phyloP scores from a whole-genome alignment of 2,329 filamentous ascomycete species.

The Penicillium sp. region DNA sequence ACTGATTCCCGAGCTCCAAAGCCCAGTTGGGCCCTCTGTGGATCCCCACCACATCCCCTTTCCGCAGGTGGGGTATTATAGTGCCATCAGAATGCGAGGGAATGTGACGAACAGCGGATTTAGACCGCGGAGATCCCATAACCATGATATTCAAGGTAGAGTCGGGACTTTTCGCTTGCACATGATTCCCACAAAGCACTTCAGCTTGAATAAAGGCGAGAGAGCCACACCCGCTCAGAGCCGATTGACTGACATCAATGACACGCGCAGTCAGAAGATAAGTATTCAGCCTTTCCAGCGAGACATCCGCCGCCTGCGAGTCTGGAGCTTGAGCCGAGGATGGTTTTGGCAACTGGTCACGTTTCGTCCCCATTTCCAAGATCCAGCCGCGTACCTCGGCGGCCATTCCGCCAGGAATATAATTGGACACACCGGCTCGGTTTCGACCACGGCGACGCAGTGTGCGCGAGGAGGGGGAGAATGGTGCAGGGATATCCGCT shows the following conservation, averaged over 20 bases:
- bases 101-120: neutral
- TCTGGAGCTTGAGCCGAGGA: neutral
- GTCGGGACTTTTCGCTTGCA: neutral
- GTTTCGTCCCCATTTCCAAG: slow-evolving; percentile 36
- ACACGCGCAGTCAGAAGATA: slow-evolving; percentile 24
- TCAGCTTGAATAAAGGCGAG: slow-evolving; percentile 24
- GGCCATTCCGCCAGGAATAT: slow-evolving; percentile 41
- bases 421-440: slow-evolving; percentile 22
- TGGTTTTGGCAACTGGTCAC: slow-evolving; percentile 17
- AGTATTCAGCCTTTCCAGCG: neutral
- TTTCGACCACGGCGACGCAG: slow-evolving; percentile 31
- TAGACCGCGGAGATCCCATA: slow-evolving; percentile 26
- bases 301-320: neutral
- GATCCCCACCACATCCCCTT: slow-evolving; percentile 30
- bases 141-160: slow-evolving; percentile 24
- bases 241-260: slow-evolving; percentile 13
- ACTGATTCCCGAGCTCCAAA: slow-evolving; percentile 22
- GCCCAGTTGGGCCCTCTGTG: slow-evolving; percentile 36
- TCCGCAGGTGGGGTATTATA: slow-evolving; percentile 7
- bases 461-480: slow-evolving; percentile 36
- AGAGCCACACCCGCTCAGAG: slow-evolving; percentile 25
- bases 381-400: slow-evolving; percentile 43
- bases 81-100: neutral
- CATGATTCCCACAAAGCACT: neutral
- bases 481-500: slow-evolving; percentile 31